phyloP scores from a whole-genome alignment of 2,329 filamentous ascomycete genomes.

The Colletotrichum chrysophilum region DNA sequence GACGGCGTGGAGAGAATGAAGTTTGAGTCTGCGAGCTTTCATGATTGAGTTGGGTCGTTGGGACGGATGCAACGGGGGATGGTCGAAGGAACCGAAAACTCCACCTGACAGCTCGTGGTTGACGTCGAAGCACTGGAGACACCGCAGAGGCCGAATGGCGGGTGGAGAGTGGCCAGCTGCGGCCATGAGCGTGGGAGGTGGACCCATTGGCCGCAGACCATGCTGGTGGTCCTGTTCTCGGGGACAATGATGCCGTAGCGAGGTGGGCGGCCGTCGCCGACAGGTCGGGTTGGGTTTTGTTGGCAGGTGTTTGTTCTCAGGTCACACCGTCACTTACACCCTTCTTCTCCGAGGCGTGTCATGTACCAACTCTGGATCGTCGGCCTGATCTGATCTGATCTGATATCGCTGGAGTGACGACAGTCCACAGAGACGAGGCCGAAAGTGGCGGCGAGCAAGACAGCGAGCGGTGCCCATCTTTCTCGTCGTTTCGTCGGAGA shows the following conservation, averaged over 20 bases:
- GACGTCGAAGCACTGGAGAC: background rate
- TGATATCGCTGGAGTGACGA: background rate
- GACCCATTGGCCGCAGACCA: background rate
- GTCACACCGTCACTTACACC: background rate
- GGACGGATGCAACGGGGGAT: background rate
- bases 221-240: background rate
- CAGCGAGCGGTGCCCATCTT: background rate
- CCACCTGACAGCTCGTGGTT: constrained; percentile 3
- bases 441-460: constrained; percentile 6
- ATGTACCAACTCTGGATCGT: background rate
- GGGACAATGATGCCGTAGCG: background rate
- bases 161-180: constrained; percentile 2
- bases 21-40: background rate
- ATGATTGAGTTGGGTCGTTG: background rate
- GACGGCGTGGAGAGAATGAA: background rate
- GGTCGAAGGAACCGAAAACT: background rate
- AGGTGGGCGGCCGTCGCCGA: constrained; percentile 9
- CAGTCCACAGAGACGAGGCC: background rate
- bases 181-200: constrained; percentile 7
- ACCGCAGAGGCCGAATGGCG: background rate
- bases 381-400: constrained; percentile 14
- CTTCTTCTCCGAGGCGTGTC: background rate
- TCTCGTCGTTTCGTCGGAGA: background rate
- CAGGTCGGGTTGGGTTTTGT: background rate
- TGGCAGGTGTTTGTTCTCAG: background rate